phyloP scores from a whole-genome alignment of 2,329 filamentous ascomycete genomes.

The Penicillium glabrum region DNA sequence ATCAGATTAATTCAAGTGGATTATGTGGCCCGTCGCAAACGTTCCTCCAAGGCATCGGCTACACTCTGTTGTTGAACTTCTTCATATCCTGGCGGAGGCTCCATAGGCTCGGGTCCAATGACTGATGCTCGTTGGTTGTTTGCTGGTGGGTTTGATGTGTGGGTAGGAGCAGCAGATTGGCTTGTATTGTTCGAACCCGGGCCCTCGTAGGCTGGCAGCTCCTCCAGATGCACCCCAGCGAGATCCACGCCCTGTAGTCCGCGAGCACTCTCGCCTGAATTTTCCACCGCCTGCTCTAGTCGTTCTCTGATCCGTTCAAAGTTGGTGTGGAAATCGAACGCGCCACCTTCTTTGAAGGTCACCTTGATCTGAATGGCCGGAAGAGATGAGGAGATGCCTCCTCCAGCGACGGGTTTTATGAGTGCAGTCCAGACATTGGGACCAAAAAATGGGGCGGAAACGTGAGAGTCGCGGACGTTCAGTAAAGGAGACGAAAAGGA shows the following conservation, averaged over 20 bases:
- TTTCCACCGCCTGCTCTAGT: slow-evolving; percentile 74
- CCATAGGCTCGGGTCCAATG: slow-evolving; percentile 52
- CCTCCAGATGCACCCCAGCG: slow-evolving; percentile 73
- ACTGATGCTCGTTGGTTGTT: slow-evolving; percentile 24
- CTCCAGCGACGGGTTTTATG: slow-evolving; percentile 77
- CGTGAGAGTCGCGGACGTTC: slow-evolving; percentile 81
- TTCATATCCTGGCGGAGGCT: slow-evolving; percentile 88
- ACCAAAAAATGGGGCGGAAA: slow-evolving; percentile 87
- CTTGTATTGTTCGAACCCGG: slow-evolving; percentile 38
- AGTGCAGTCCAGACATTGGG: slow-evolving; percentile 85
- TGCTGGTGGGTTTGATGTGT: slow-evolving; percentile 11
- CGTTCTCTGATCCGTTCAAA: slow-evolving; percentile 85
- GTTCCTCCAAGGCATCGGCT: slow-evolving; percentile 69
- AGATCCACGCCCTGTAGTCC: slow-evolving; percentile 54
- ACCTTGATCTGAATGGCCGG: slow-evolving; percentile 77
- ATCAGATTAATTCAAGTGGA: neutral
- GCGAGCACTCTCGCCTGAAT: slow-evolving; percentile 38
- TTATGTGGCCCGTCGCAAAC: slow-evolving; percentile 36
- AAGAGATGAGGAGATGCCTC: slow-evolving; percentile 74
- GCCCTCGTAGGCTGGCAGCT: slow-evolving; percentile 83
- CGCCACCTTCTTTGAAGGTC: slow-evolving; percentile 93
- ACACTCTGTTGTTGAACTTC: slow-evolving; percentile 82
- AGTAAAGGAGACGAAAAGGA: slow-evolving; percentile 89
- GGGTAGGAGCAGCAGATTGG: slow-evolving; percentile 1
- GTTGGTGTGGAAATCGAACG: slow-evolving; percentile 80